Evolutionary conservation across 257 asterid species (phyloP).

Genomic region (Plantago ovata): DNA sequence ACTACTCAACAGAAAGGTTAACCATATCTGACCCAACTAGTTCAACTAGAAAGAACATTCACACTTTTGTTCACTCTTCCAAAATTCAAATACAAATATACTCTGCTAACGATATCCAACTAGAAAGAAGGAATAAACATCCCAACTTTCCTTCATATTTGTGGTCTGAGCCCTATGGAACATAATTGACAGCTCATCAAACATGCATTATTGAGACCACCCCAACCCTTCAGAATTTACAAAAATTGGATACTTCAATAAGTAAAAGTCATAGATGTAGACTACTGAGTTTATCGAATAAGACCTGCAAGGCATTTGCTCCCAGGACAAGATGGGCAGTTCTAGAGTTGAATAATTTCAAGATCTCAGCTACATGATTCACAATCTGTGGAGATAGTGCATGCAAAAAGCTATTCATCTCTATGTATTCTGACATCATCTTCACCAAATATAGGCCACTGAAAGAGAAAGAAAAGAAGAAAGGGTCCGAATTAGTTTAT

Average conservation of each 20-base stretch:
- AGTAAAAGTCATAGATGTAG: conserved; percentile 14
- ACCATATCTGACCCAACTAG: too few species aligned
- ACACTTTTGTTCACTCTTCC: too few species aligned
- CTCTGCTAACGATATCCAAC: conserved; percentile 15
- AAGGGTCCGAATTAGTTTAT: conserved; percentile 11
- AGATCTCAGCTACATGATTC: conserved; percentile 89
- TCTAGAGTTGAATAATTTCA: conserved; percentile 90
- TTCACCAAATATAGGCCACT: conserved; percentile 97
- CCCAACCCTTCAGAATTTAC: background rate
- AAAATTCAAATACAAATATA: background rate
- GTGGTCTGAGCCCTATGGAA: too few species aligned
- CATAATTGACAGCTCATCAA: too few species aligned
- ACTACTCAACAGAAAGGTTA: too few species aligned
- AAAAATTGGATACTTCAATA: conserved; percentile 12
- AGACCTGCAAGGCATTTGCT: conserved; percentile 98
- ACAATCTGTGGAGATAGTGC: conserved; percentile 84
- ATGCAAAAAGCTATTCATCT: conserved; percentile 71
- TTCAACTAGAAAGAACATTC: too few species aligned
- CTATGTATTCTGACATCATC: conserved; percentile 89
- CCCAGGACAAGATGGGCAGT: conserved; percentile 99
- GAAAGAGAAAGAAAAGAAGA: conserved; percentile 34
- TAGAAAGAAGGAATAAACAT: too few species aligned
- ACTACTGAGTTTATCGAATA: conserved; percentile 4
- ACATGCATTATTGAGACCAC: conserved; percentile 13
- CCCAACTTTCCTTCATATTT: too few species aligned